Percentiles rank a stretch among this genome's conserved stretches.
phyloP scores from a whole-genome alignment of 306 rosid species.

The Lagenaria siceraria region DNA sequence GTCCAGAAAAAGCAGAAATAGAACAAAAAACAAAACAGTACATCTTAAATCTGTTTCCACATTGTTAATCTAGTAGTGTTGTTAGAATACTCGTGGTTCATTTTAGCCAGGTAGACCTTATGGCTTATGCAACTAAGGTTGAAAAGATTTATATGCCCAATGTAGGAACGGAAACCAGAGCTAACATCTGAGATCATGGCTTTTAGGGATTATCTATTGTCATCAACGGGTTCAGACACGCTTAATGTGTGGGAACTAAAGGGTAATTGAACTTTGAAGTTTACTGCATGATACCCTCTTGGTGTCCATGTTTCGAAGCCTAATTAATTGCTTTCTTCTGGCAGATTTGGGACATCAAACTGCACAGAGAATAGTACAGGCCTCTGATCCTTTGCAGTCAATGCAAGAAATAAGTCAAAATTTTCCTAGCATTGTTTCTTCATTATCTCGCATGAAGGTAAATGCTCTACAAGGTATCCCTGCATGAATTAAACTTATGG shows the following conservation, averaged over 20 bases:
- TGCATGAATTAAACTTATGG: not conserved
- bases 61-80: not conserved
- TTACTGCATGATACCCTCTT: conserved; percentile 1
- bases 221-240: conserved; percentile 81
- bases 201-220: conserved; percentile 83
- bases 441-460: conserved; percentile 98
- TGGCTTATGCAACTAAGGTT: not conserved
- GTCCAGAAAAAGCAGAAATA: not conserved
- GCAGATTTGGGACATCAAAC: conserved; percentile 98
- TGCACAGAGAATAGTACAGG: conserved; percentile 93
- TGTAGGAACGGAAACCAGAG: conserved; percentile 86
- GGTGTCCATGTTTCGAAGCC: not conserved
- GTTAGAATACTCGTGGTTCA: not conserved
- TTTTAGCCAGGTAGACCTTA: not conserved
- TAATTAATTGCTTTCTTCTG: conserved; percentile 12
- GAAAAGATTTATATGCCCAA: conserved; percentile 10
- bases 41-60: not conserved
- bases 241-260: conserved; percentile 97
- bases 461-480: not conserved
- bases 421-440: conserved; percentile 90
- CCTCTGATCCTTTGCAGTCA: conserved; percentile 95
- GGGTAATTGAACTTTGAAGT: conserved; percentile 34
- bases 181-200: conserved; percentile 81
- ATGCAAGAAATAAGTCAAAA: conserved; percentile 98
- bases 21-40: not conserved